Evolutionary conservation across 2,329 filamentous ascomycete species (phyloP).

Genomic region (Akanthomyces uredinophilus): DNA sequence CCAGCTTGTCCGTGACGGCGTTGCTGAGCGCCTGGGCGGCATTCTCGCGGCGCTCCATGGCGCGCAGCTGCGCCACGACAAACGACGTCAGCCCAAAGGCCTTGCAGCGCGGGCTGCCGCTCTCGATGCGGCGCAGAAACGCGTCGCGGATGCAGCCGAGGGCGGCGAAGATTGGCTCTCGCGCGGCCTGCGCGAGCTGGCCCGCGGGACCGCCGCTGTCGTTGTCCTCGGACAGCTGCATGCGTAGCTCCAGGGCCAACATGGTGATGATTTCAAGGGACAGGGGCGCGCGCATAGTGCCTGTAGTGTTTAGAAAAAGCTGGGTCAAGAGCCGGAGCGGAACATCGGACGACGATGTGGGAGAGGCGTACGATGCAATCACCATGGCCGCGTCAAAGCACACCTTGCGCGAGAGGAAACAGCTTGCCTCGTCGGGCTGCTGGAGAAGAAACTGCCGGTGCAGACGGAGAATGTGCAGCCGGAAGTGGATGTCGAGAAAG

Average conservation of each 20-base stretch:
- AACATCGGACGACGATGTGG: no score
- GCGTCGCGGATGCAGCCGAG: background rate
- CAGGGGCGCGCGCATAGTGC: background rate
- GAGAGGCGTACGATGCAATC: background rate
- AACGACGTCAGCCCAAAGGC: constrained; percentile 1
- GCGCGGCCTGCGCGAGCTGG: background rate
- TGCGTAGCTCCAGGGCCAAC: constrained; percentile 6
- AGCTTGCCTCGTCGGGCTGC: background rate
- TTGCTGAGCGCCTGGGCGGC: background rate
- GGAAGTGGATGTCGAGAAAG: constrained; percentile 4
- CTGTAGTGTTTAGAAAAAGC: background rate
- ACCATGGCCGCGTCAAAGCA: constrained; percentile 7
- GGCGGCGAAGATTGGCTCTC: background rate
- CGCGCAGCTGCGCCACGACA: background rate
- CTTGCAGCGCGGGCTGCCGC: constrained; percentile 6
- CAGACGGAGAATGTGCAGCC: background rate
- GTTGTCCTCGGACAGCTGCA: constrained; percentile 3
- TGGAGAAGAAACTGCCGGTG: constrained; percentile 7
- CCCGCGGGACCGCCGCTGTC: background rate
- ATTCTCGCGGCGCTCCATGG: background rate
- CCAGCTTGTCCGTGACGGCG: background rate
- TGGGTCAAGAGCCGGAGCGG: background rate
- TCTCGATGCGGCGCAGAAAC: background rate
- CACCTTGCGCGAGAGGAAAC: background rate
- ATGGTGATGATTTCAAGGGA: constrained; percentile 9